Evolutionary conservation across 2,329 filamentous ascomycete genomes (phyloP).

Genomic region (Xylariales sp.): DNA sequence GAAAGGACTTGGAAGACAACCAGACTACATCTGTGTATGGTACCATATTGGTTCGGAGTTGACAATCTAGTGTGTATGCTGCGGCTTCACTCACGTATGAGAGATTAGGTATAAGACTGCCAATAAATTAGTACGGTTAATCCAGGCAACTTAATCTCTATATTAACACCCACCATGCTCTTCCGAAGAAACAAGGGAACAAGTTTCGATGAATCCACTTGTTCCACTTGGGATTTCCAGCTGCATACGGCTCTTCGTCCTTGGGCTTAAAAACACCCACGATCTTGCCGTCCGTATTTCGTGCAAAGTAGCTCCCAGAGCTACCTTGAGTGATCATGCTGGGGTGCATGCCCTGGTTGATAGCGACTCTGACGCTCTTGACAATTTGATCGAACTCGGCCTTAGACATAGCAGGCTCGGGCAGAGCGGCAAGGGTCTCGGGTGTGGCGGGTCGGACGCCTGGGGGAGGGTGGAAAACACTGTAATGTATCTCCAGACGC

Average conservation of each 20-base stretch:
- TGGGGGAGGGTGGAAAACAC: conserved; percentile 93
- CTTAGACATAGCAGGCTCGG: conserved; percentile 76
- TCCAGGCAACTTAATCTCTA: not conserved
- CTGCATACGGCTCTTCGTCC: conserved; percentile 97
- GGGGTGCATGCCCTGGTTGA: conserved; percentile 90
- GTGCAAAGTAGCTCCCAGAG: conserved; percentile 97
- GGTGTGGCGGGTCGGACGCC: conserved; percentile 83
- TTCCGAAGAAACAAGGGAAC: conserved; percentile 96
- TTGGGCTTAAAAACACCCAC: conserved; percentile 99
- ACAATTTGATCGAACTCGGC: conserved; percentile 88
- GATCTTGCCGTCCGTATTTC: conserved; percentile 90
- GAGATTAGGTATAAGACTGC: conserved; percentile 89
- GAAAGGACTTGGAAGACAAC: conserved; percentile 95
- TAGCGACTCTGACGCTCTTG: conserved; percentile 89
- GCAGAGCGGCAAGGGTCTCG: conserved; percentile 73
- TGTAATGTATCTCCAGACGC: conserved; percentile 94
- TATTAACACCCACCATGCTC: conserved; percentile 74
- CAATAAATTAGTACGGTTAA: conserved; percentile 31
- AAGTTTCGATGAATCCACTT: conserved; percentile 99
- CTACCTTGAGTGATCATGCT: conserved; percentile 97
- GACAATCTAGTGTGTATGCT: conserved; percentile 92
- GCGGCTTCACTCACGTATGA: conserved; percentile 98
- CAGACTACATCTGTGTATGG: conserved; percentile 96
- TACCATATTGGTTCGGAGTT: conserved; percentile 89
- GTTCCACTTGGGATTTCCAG: conserved; percentile 98